A percentile compares a stretch with the other conserved stretches of the same genome.
Conservation (phyloP, 2,329 filamentous ascomycete species). For the Myotisia sp. region DNA sequence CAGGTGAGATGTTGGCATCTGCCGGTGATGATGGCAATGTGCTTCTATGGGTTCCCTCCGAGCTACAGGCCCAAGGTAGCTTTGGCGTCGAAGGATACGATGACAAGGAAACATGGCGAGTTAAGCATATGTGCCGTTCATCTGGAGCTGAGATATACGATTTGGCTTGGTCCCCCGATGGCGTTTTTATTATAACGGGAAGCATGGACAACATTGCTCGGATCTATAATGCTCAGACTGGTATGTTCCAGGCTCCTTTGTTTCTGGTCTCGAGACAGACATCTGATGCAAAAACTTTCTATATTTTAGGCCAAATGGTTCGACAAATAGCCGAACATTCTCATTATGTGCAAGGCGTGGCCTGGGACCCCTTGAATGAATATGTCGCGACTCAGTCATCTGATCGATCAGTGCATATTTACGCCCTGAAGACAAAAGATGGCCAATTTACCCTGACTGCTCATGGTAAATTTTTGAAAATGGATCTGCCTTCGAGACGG, state of each 20-base stretch:
- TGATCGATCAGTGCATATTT: constrained; percentile 94
- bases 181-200: constrained; percentile 87
- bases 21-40: constrained; percentile 97
- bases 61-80: constrained; percentile 48
- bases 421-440: constrained; percentile 89
- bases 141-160: constrained; percentile 96
- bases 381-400: constrained; percentile 97
- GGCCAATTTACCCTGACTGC: constrained; percentile 77
- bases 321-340: constrained; percentile 94
- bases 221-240: constrained; percentile 88
- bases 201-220: constrained; percentile 98
- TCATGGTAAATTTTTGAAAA: constrained; percentile 69
- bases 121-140: constrained; percentile 95
- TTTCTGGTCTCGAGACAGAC: not conserved
- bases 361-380: constrained; percentile 96
- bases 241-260: constrained; percentile 39
- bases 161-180: constrained; percentile 96
- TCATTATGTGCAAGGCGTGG: constrained; percentile 95
- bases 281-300: not conserved
- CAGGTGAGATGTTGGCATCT: constrained; percentile 84
- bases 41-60: constrained; percentile 85
- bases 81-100: constrained; percentile 78
- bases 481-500: constrained; percentile 80
- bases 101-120: constrained; percentile 92
- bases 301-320: constrained; percentile 46